These are phyloP conservation scores for Saccharomycopsis hybrid DNA, from an alignment of 1,139 yeast genomes.

Conservation along the genomic window DNA sequence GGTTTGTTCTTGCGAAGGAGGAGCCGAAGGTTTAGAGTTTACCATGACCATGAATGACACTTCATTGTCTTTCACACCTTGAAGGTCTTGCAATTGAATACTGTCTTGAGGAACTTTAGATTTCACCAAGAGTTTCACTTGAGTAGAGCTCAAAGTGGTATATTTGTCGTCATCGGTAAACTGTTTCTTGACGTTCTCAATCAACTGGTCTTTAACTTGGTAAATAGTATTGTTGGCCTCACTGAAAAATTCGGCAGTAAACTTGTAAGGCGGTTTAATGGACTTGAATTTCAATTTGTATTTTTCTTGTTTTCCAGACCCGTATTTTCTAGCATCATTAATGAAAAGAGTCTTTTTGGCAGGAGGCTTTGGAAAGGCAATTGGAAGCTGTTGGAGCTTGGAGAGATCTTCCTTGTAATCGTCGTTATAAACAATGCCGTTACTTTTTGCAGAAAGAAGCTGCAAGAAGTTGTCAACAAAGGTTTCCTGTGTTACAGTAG, in stretches of 20 bases:
- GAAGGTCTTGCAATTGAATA: constrained; percentile 24
- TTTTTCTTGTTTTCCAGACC: not conserved
- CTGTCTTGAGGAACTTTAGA: constrained; percentile 44
- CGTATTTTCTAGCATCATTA: not conserved
- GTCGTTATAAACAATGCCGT: constrained; percentile 4
- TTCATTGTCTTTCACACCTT: constrained; percentile 19
- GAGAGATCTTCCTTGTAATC: constrained; percentile 10
- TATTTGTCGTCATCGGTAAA: constrained; percentile 5
- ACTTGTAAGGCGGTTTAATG: constrained; percentile 39
- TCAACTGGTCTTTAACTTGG: constrained; percentile 31
- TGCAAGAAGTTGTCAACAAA: constrained; percentile 14
- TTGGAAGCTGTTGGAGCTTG: constrained; percentile 11
- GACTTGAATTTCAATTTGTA: constrained; percentile 34
- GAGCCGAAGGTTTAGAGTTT: constrained; percentile 26
- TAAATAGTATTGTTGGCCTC: constrained; percentile 30
- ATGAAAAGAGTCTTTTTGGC: constrained; percentile 9
- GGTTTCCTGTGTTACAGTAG: constrained; percentile 5
- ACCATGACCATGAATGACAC: constrained; percentile 33
- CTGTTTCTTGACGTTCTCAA: constrained; percentile 1
- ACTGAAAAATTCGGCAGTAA: constrained; percentile 28
- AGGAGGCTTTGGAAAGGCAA: constrained; percentile 12
- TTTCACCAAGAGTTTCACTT: constrained; percentile 38
- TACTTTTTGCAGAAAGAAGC: constrained; percentile 15
- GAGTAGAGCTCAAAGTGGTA: constrained; percentile 22
- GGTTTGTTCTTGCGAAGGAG: constrained; percentile 2